phyloP scores from a whole-genome alignment of 2,329 filamentous ascomycete genomes.

The Teratosphaeria epicoccoides region DNA sequence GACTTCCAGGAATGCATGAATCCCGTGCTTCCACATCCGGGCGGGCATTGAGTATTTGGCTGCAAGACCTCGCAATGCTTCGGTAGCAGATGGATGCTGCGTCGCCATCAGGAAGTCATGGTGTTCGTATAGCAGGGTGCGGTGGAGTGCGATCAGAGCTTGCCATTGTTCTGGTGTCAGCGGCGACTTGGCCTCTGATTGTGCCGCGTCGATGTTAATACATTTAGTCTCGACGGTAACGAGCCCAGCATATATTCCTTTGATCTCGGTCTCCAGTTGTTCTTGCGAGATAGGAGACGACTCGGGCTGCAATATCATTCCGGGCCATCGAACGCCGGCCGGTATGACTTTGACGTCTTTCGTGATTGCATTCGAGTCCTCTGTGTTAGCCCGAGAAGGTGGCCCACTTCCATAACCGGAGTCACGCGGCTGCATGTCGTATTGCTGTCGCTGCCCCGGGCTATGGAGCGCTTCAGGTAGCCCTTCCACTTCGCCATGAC shows the following conservation, averaged over 20 bases:
- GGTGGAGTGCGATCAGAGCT: slow-evolving; percentile 68
- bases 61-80: slow-evolving; percentile 56
- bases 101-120: slow-evolving; percentile 62
- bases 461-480: neutral
- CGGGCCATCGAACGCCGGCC: neutral
- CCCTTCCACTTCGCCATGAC: neutral
- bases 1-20: slow-evolving; percentile 42
- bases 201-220: slow-evolving; percentile 65
- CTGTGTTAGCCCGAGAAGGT: no score
- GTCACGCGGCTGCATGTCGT: neutral
- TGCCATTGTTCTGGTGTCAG: slow-evolving; percentile 67
- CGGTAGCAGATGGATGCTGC: slow-evolving; percentile 70
- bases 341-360: neutral
- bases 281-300: slow-evolving; percentile 53
- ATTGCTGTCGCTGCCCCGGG: neutral
- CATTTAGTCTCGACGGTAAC: slow-evolving; percentile 82
- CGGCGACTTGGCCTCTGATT: slow-evolving; percentile 42
- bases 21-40: slow-evolving; percentile 87
- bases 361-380: neutral
- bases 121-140: slow-evolving; percentile 45
- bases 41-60: slow-evolving; percentile 85
- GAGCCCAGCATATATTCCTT: slow-evolving; percentile 70
- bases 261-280: slow-evolving; percentile 70
- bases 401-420: neutral
- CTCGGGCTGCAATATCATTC: slow-evolving; percentile 2